Percentiles rank a stretch among this genome's conserved stretches.
phyloP scores from a whole-genome alignment of 169 alveolate species.

The Theileria parva region DNA sequence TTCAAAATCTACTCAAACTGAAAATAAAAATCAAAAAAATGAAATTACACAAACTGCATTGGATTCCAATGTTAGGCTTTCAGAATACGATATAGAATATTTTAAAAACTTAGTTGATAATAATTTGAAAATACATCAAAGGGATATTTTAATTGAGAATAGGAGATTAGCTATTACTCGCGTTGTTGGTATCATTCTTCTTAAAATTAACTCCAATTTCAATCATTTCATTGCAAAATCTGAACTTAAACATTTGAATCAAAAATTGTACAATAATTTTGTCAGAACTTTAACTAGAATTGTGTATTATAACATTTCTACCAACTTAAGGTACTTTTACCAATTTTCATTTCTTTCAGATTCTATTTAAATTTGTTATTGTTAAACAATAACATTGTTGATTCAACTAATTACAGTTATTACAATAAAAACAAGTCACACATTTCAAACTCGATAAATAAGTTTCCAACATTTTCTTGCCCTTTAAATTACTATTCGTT shows the following conservation, averaged over 20 bases:
- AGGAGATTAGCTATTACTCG: slow-evolving; percentile 14
- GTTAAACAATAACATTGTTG: neutral
- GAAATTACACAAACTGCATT: slow-evolving; percentile 1
- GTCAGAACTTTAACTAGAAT: neutral
- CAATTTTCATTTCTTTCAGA: neutral
- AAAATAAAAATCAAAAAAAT: neutral
- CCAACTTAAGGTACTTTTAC: neutral
- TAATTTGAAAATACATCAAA: slow-evolving; percentile 1
- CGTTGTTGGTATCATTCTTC: slow-evolving; percentile 6
- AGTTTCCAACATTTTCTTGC: neutral
- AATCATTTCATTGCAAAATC: slow-evolving; percentile 1
- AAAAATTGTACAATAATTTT: slow-evolving; percentile 1
- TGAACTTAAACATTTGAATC: neutral
- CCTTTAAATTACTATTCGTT: neutral
- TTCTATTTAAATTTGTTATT: neutral
- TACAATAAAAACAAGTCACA: neutral
- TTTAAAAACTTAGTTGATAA: slow-evolving; percentile 18
- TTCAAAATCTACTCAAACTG: neutral
- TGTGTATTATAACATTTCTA: neutral
- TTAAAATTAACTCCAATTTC: slow-evolving; percentile 3
- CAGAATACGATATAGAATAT: neutral
- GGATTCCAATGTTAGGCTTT: neutral
- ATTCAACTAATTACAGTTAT: neutral
- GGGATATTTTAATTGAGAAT: slow-evolving; percentile 27
- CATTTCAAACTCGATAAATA: neutral